Evolutionary conservation across 2,329 filamentous ascomycete genomes (phyloP).

Genomic region (Thelonectria blattea): DNA sequence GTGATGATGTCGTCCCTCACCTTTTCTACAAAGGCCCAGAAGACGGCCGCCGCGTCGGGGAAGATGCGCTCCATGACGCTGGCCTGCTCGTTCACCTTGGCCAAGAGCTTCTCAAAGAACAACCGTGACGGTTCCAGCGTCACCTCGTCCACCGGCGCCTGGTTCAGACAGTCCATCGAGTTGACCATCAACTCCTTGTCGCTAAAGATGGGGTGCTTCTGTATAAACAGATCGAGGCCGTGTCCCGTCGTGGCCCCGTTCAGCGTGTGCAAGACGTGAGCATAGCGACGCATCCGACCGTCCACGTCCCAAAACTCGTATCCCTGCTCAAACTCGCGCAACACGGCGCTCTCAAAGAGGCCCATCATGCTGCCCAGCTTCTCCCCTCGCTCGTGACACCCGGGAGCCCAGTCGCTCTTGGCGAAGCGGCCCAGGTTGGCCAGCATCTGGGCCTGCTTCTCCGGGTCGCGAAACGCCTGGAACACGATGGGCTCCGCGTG

Average conservation of each 20-base stretch:
- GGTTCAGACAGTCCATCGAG: constrained; percentile 81
- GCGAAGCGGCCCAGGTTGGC: constrained; percentile 80
- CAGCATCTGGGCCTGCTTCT: constrained; percentile 89
- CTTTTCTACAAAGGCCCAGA: constrained; percentile 81
- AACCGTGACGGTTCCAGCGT: constrained; percentile 78
- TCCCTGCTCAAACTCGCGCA: constrained; percentile 91
- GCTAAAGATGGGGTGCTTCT: constrained; percentile 84
- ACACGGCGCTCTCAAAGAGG: constrained; percentile 88
- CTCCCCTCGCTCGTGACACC: constrained; percentile 73
- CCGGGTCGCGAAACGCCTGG: constrained; percentile 83
- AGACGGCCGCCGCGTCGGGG: constrained; percentile 70
- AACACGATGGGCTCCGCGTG: constrained; percentile 86
- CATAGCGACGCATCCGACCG: constrained; percentile 87
- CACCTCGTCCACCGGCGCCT: constrained; percentile 68
- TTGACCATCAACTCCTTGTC: constrained; percentile 71
- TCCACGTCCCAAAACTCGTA: constrained; percentile 90
- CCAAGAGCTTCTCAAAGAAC: constrained; percentile 79
- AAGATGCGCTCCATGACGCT: constrained; percentile 84
- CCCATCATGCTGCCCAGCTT: constrained; percentile 76
- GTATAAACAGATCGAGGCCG: constrained; percentile 79
- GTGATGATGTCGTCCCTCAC: constrained; percentile 83
- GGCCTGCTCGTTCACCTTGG: constrained; percentile 82
- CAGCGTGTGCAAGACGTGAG: constrained; percentile 80
- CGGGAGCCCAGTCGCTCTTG: constrained; percentile 79
- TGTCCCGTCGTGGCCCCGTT: constrained; percentile 77